Evolutionary conservation across 495 filamentous ascomycete species (phyloP).

Genomic region (Xylaria scruposa): DNA sequence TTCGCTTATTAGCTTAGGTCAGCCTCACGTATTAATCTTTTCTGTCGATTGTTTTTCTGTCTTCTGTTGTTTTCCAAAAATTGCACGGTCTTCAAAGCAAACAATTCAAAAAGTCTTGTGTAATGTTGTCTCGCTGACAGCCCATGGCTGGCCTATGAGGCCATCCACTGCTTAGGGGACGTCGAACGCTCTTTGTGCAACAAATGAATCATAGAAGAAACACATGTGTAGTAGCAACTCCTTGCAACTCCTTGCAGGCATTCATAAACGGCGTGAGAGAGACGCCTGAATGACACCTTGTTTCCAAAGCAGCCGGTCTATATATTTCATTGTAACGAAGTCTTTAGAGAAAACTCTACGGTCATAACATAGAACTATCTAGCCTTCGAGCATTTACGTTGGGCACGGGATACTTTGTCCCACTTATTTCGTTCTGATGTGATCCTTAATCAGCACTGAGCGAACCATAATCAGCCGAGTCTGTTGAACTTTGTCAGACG

Average conservation of each 20-base stretch:
- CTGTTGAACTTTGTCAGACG: background rate
- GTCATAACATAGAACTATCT: background rate
- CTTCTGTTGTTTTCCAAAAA: too few relatives aligned
- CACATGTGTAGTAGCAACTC: background rate
- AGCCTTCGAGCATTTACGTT: background rate
- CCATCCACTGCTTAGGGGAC: background rate
- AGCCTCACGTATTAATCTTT: background rate
- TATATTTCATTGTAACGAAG: background rate
- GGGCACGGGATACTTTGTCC: background rate
- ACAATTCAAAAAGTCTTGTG: background rate
- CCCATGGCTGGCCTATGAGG: background rate
- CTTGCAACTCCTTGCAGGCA: background rate
- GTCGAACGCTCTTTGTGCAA: background rate
- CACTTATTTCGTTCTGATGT: background rate
- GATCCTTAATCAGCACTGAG: background rate
- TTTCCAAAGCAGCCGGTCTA: background rate
- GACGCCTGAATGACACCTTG: background rate
- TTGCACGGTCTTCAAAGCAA: background rate
- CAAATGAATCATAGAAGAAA: background rate
- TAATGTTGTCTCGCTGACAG: background rate
- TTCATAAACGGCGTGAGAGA: background rate
- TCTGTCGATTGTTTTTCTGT: background rate
- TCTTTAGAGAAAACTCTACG: background rate
- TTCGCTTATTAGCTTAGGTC: constrained; percentile 17
- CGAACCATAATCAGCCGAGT: background rate